Conservation (phyloP, 2,329 filamentous ascomycete genomes). For the Cyphellophora attinorum region DNA sequence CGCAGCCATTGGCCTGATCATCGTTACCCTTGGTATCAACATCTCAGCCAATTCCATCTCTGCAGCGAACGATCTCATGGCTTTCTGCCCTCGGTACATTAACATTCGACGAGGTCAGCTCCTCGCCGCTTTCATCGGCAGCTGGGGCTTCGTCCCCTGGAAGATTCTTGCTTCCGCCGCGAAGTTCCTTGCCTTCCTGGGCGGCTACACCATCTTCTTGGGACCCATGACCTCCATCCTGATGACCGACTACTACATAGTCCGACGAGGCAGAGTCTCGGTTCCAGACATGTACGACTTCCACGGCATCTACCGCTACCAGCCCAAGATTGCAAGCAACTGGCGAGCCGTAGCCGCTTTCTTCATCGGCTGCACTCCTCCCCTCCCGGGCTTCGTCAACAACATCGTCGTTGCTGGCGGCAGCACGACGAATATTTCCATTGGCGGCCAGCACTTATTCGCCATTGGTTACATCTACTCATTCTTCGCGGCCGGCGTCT, state of each 20-base stretch:
- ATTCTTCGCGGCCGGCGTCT: constrained; percentile 14
- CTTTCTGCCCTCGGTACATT: constrained; percentile 44
- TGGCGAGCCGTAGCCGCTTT: constrained; percentile 27
- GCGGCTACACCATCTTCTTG: constrained; percentile 56
- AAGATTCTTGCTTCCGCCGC: constrained; percentile 52
- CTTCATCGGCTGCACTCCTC: constrained; percentile 13
- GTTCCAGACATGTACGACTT: constrained; percentile 16
- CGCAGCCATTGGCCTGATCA: constrained; percentile 39
- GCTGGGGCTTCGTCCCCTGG: constrained; percentile 55
- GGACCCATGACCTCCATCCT: constrained; percentile 55
- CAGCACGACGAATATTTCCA: constrained; percentile 11
- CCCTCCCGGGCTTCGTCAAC: constrained; percentile 35
- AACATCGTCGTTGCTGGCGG: constrained; percentile 12
- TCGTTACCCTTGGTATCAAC: constrained; percentile 39
- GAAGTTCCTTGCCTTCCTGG: constrained; percentile 57
- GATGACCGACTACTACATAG: constrained; percentile 21
- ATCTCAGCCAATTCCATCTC: constrained; percentile 44
- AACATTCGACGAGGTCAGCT: constrained; percentile 50
- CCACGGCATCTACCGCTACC: constrained; percentile 17
- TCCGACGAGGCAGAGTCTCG: constrained; percentile 12
- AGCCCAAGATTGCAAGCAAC: constrained; percentile 28
- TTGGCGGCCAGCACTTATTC: constrained; percentile 13
- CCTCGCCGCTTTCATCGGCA: constrained; percentile 43
- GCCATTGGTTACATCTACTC: constrained; percentile 15
- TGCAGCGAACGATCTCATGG: constrained; percentile 47